Percentiles rank a stretch among this genome's conserved stretches.
phyloP scores from a whole-genome alignment of 495 filamentous ascomycete species.

The Penicillium roqueforti region DNA sequence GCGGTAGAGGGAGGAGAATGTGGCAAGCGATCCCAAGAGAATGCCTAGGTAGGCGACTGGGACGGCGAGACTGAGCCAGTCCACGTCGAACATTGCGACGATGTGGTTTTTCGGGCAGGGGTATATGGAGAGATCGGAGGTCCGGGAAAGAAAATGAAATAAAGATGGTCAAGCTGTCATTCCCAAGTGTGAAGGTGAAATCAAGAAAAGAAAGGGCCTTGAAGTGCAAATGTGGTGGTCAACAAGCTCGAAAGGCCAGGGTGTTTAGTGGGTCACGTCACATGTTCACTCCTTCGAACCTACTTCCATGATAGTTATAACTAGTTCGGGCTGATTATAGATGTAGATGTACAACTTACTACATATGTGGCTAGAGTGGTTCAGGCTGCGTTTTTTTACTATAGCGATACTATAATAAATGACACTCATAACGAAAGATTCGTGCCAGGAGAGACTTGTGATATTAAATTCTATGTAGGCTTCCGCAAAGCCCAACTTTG shows the following conservation, averaged over 20 bases:
- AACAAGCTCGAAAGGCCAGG: slow-evolving; percentile 26
- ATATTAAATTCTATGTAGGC: too few relatives aligned
- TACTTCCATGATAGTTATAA: too few relatives aligned
- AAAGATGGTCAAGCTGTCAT: background rate
- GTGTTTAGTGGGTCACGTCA: slow-evolving; percentile 33
- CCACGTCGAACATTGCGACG: slow-evolving; percentile 46
- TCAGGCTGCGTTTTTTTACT: too few relatives aligned
- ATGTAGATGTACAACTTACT: too few relatives aligned
- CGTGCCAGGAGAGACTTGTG: too few relatives aligned
- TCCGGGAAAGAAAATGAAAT: background rate
- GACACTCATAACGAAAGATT: too few relatives aligned
- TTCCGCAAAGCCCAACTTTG: too few relatives aligned
- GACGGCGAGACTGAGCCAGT: slow-evolving; percentile 77
- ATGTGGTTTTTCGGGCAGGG: slow-evolving; percentile 11
- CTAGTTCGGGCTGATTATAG: too few relatives aligned
- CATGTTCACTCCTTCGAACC: slow-evolving; percentile 24
- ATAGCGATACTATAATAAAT: too few relatives aligned
- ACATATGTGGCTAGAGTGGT: too few relatives aligned
- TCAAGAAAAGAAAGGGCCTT: background rate
- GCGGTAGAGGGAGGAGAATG: slow-evolving; percentile 88
- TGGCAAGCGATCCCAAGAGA: slow-evolving; percentile 79
- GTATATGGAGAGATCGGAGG: slow-evolving; percentile 3
- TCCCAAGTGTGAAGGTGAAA: background rate
- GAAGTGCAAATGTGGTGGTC: background rate
- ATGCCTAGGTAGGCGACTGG: slow-evolving; percentile 85